Evolutionary conservation across 371 early-diverging fungal genomes (phyloP), one percentile per base, ranked within the genome.

Genomic region (Funneliformis caledonium): DNA sequence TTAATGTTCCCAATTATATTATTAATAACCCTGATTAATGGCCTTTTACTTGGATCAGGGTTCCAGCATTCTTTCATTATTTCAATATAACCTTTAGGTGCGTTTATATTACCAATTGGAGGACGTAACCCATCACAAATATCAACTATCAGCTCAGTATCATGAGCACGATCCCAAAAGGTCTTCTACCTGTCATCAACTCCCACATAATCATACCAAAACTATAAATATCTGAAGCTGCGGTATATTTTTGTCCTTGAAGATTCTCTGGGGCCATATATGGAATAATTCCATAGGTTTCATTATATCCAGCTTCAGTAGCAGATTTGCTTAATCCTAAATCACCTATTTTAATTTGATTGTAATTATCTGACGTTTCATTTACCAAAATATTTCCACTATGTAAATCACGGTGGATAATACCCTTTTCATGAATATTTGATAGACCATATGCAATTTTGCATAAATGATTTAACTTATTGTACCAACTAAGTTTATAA

Each of bases 361-460:
- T n/a, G n/a, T n/a, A n/a, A n/a, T n/a, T n/a, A n/a, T n/a, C n/a
- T n/a, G n/a, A n/a, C n/a, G n/a, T n/a, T n/a, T n/a, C n/a, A n/a
- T n/a, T n/a, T 9, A 77, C 6, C 14, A 76, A 60, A 1, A 78
- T 67, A 31, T 78, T 78, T 33, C 78, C 78, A 60, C 67, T 76
- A 43, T 76, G 76, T n/a, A 76, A 62, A 31, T 76, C 76, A 61
- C 76, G 1, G 11, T 76, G 76, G 4, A 76, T 11, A 37, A 76
- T n/a, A 61, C 14, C 26, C 2, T 10, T 9, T 2, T 43, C 26
- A 48, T 76, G 76, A 9, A 76, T 60, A 1, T n/a, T n/a, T n/a
- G n/a, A n/a, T n/a, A n/a, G n/a, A n/a, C n/a, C n/a, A n/a, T n/a
- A n/a, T n/a, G n/a, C n/a, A n/a, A n/a, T n/a, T n/a, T 26, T n/a